Percentiles rank a stretch among this genome's conserved stretches.
These are phyloP conservation scores for Boletus subluridellus DNA, from an alignment of 1,284 basidiomycete species.

Conservation along the genomic window DNA sequence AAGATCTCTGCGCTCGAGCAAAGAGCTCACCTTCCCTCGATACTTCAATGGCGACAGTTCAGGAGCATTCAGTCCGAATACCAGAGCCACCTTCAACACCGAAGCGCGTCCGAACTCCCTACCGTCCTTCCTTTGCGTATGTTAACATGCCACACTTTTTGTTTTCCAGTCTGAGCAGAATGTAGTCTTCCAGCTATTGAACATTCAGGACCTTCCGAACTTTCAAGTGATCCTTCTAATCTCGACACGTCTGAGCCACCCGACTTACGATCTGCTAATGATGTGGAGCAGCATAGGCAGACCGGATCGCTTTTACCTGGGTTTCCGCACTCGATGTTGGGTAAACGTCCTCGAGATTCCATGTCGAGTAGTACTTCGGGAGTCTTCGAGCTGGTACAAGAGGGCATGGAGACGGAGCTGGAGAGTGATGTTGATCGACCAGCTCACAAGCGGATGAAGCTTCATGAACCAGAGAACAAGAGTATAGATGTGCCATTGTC, in stretches of 20 bases:
- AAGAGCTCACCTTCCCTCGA: constrained; percentile 13
- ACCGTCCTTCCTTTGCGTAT: constrained; percentile 27
- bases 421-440: constrained; percentile 41
- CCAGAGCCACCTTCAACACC: constrained; percentile 34
- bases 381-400: constrained; percentile 41
- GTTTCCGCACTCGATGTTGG: constrained; percentile 45
- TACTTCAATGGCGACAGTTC: constrained; percentile 7
- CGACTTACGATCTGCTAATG: constrained; percentile 21
- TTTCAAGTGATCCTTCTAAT: constrained; percentile 24
- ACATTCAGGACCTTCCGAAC: constrained; percentile 17
- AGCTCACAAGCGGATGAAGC: constrained; percentile 51
- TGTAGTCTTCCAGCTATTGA: constrained; percentile 24
- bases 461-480: constrained; percentile 20
- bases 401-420: constrained; percentile 38
- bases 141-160: constrained; percentile 8
- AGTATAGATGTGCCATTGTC: constrained; percentile 7
- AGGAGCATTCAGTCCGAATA: constrained; percentile 21
- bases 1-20: constrained; percentile 23
- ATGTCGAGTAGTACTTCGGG: constrained; percentile 41
- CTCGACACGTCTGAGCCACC: constrained; percentile 14
- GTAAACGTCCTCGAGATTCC: constrained; percentile 59
- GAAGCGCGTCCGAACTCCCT: constrained; percentile 34
- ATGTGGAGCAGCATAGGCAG: constrained; percentile 24
- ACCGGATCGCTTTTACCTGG: constrained; percentile 36
- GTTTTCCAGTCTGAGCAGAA: constrained; percentile 7